Percentiles rank a stretch among this genome's conserved stretches.
phyloP scores from a whole-genome alignment of 495 filamentous ascomycete species.

The Aspergillus heteromorphus region DNA sequence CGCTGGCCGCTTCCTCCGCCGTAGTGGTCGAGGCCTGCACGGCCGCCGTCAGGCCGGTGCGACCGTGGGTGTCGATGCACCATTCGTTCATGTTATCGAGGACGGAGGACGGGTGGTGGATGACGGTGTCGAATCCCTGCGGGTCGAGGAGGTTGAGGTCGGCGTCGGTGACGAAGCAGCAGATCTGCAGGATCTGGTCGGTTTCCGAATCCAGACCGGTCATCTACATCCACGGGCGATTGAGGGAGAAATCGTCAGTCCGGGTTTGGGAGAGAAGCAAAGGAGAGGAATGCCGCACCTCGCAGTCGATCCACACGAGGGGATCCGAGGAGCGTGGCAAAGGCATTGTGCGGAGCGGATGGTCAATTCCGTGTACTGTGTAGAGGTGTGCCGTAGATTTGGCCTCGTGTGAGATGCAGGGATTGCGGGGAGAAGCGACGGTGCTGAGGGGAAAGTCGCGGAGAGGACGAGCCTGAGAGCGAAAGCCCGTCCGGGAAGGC shows the following conservation, averaged over 20 bases:
- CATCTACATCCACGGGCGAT: constrained; percentile 63
- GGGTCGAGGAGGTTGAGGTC: constrained; percentile 71
- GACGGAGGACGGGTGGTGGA: constrained; percentile 65
- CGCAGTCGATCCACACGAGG: constrained; percentile 86
- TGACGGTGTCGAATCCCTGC: constrained; percentile 70
- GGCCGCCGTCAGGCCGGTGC: constrained; percentile 73
- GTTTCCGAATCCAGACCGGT: constrained; percentile 75
- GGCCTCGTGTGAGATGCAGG: no score
- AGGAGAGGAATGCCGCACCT: constrained; percentile 46
- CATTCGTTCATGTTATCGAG: constrained; percentile 74
- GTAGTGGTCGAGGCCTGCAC: constrained; percentile 70
- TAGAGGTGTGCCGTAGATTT: no score
- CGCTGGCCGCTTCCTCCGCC: constrained; percentile 63
- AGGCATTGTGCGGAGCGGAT: constrained; percentile 28
- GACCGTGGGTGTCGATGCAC: constrained; percentile 59
- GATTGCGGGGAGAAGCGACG: not conserved
- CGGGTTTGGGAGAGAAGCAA: constrained; percentile 1
- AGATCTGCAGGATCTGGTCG: constrained; percentile 87
- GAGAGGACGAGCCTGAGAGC: no score
- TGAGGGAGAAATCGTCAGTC: not conserved
- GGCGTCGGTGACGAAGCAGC: constrained; percentile 84
- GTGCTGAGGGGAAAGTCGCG: not conserved
- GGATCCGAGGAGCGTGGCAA: constrained; percentile 50
- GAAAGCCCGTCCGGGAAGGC: no score
- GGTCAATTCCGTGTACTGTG: no score